Evolutionary conservation across 257 asterid species (phyloP).

Genomic region (Sherardia arvensis): DNA sequence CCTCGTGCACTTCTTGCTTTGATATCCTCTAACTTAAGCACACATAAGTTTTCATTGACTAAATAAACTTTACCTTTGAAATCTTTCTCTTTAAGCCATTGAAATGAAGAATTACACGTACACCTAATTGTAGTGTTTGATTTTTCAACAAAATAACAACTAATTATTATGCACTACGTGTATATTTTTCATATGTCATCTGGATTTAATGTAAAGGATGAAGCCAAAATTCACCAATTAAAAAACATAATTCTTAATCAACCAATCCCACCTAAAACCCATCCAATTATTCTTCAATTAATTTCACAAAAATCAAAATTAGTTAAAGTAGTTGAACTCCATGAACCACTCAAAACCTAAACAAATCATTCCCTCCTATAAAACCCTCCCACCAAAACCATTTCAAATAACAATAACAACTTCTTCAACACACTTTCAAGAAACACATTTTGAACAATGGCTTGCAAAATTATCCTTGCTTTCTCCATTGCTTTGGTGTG

Average conservation of each 20-base stretch:
- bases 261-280: slow-evolving; percentile 15
- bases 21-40: background rate
- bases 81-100: background rate
- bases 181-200: background rate
- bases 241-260: background rate
- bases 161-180: background rate
- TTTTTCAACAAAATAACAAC: background rate
- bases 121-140: background rate
- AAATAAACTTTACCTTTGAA: too few species aligned
- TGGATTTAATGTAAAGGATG: too few species aligned
- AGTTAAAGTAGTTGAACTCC: slow-evolving; percentile 62
- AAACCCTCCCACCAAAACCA: slow-evolving; percentile 7
- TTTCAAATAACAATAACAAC: slow-evolving; percentile 4
- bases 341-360: slow-evolving; percentile 16
- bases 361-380: slow-evolving; percentile 19
- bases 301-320: slow-evolving; percentile 14
- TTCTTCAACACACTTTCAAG: background rate
- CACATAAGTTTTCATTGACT: background rate
- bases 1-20: background rate
- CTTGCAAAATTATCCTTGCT: background rate
- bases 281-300: background rate
- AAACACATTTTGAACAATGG: background rate
- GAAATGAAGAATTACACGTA: background rate
- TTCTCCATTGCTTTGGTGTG: slow-evolving; percentile 14
- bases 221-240: background rate